Percentiles rank a stretch among this genome's conserved stretches.
These are phyloP conservation scores for Aureobasidium namibiae DNA, from an alignment of 2,329 filamentous ascomycete genomes.

Conservation along the genomic window DNA sequence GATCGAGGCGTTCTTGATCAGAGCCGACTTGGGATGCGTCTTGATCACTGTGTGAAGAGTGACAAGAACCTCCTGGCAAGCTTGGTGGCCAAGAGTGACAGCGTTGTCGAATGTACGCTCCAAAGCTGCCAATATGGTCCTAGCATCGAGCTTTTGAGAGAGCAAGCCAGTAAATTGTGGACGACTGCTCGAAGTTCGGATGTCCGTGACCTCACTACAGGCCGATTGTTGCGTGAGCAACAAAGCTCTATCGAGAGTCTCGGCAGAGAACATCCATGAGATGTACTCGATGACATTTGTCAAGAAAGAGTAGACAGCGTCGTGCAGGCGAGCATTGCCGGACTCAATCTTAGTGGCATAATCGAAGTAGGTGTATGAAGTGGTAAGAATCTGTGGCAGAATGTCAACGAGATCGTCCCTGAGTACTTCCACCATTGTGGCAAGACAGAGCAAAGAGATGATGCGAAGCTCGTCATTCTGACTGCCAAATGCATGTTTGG, in stretches of 20 bases:
- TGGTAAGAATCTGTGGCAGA: constrained; percentile 66
- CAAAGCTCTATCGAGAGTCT: constrained; percentile 65
- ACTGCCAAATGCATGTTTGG: constrained; percentile 67
- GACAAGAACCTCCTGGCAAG: constrained; percentile 59
- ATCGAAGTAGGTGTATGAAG: constrained; percentile 62
- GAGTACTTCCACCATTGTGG: constrained; percentile 81
- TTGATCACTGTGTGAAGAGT: constrained; percentile 65
- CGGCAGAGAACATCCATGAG: constrained; percentile 78
- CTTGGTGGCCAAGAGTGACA: constrained; percentile 36
- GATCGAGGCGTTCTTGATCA: constrained; percentile 64
- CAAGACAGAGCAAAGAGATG: constrained; percentile 80
- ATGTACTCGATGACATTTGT: constrained; percentile 72
- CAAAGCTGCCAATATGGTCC: constrained; percentile 65
- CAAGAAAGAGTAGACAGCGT: constrained; percentile 73
- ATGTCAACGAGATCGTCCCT: constrained; percentile 79
- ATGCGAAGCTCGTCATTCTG: constrained; percentile 64
- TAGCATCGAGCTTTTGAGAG: constrained; percentile 68
- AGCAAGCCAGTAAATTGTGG: constrained; percentile 63
- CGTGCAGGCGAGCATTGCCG: constrained; percentile 60
- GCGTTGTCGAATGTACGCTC: constrained; percentile 64
- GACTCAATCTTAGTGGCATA: constrained; percentile 49
- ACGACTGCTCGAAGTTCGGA: constrained; percentile 44
- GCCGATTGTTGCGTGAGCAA: constrained; percentile 64
- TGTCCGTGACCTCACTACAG: constrained; percentile 22
- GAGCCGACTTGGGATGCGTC: constrained; percentile 65